Evolutionary conservation across 345 rosid species (phyloP).

Genomic region (Pseudoturritis turrita): DNA sequence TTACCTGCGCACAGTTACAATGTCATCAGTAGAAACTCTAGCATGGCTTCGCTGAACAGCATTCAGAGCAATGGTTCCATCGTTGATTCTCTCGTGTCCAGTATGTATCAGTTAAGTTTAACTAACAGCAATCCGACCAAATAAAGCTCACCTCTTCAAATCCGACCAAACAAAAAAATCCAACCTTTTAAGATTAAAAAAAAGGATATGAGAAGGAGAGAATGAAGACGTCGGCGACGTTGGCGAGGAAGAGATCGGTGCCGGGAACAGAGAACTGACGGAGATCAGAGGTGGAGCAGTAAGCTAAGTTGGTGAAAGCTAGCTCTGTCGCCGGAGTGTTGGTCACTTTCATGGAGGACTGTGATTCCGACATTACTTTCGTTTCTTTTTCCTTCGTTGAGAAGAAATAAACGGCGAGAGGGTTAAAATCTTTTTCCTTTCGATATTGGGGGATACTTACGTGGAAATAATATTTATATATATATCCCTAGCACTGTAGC

Average conservation of each 20-base stretch:
- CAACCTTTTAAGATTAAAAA: too few relatives aligned
- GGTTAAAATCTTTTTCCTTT: too few relatives aligned
- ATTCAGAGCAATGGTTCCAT: slow-evolving; percentile 57
- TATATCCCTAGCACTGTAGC: too few relatives aligned
- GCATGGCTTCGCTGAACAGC: slow-evolving; percentile 73
- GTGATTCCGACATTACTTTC: slow-evolving; percentile 31
- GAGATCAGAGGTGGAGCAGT: slow-evolving; percentile 70
- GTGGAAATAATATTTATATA: too few relatives aligned
- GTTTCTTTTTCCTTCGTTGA: background rate
- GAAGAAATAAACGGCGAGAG: background rate
- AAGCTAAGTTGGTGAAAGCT: slow-evolving; percentile 67
- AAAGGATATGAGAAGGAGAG: slow-evolving; percentile 74
- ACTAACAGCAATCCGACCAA: too few relatives aligned
- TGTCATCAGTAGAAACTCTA: slow-evolving; percentile 66
- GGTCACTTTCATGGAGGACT: slow-evolving; percentile 42
- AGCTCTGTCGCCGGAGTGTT: slow-evolving; percentile 61
- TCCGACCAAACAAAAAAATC: too few relatives aligned
- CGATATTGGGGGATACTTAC: too few relatives aligned
- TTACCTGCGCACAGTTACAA: slow-evolving; percentile 51
- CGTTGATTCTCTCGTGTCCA: slow-evolving; percentile 47
- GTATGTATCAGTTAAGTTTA: slow-evolving; percentile 51
- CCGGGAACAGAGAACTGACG: slow-evolving; percentile 62
- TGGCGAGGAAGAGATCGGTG: slow-evolving; percentile 50
- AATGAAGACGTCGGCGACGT: slow-evolving; percentile 43
- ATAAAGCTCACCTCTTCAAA: too few relatives aligned